These are phyloP conservation scores for Aureobasidium sp. DNA, from an alignment of 2,329 filamentous ascomycete species.

Conservation along the genomic window DNA sequence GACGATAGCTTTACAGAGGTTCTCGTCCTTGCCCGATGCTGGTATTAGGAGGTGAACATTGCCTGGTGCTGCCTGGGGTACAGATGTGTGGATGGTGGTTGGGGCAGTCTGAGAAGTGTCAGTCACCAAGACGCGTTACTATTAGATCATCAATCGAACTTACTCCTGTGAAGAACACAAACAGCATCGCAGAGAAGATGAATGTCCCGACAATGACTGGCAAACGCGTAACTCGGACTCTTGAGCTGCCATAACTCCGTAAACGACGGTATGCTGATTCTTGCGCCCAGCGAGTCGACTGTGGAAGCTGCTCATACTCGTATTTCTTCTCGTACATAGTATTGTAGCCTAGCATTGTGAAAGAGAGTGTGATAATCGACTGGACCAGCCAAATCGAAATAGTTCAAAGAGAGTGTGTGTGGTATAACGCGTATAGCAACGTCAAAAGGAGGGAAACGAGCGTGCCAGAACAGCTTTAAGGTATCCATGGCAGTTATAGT, in stretches of 20 bases:
- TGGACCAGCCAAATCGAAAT: constrained; percentile 3
- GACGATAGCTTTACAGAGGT: constrained; percentile 22
- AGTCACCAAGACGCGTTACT: neutral
- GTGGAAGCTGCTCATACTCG: constrained; percentile 3
- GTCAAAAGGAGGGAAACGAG: neutral
- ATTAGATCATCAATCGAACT: neutral
- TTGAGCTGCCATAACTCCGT: neutral
- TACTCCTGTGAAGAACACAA: constrained; percentile 6
- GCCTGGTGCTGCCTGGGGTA: neutral
- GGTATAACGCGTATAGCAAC: neutral
- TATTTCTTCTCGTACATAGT: constrained; percentile 6
- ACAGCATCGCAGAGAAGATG: neutral
- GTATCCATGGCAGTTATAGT: neutral
- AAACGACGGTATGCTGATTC: neutral
- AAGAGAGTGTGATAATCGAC: neutral
- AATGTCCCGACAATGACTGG: neutral
- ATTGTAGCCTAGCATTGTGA: neutral
- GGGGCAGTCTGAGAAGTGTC: neutral
- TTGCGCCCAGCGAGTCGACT: constrained; percentile 8
- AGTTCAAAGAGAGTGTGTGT: neutral
- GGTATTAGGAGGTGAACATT: constrained; percentile 4
- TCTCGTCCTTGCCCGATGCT: constrained; percentile 7
- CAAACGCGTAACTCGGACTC: neutral
- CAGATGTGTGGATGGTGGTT: neutral
- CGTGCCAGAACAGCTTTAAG: neutral